A percentile compares a stretch with the other conserved stretches of the same genome.
phyloP scores from a whole-genome alignment of 805 yeast species.

The Zygotorulaspora sp. region DNA sequence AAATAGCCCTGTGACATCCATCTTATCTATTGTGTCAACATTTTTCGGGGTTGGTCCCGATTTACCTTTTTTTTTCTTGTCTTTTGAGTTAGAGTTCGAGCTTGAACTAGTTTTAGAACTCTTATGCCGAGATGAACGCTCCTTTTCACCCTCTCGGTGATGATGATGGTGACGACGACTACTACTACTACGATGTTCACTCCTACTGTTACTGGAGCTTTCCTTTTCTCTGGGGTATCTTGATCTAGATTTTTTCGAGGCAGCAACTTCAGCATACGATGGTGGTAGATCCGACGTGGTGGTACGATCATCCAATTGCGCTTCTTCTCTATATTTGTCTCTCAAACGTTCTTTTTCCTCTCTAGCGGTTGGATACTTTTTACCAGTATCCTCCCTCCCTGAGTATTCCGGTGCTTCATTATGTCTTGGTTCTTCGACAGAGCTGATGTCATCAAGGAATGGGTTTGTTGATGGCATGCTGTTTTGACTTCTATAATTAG shows the following conservation, averaged over 20 bases:
- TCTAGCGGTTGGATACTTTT: constrained; percentile 35
- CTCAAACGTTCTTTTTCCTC: constrained; percentile 34
- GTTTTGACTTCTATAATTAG: constrained; percentile 4
- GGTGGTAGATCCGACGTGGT: constrained; percentile 46
- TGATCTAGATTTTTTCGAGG: constrained; percentile 38
- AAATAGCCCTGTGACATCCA: constrained; percentile 92
- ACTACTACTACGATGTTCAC: constrained; percentile 9
- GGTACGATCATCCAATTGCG: constrained; percentile 16
- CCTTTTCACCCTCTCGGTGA: constrained; percentile 16
- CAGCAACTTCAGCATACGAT: constrained; percentile 66
- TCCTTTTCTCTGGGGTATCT: constrained; percentile 55
- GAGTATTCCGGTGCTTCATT: constrained; percentile 9
- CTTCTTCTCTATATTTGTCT: constrained; percentile 31
- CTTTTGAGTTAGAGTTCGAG: constrained; percentile 14
- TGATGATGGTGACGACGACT: constrained; percentile 18
- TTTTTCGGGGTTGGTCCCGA: constrained; percentile 54
- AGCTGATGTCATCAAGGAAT: constrained; percentile 30
- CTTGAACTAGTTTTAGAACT: constrained; percentile 14
- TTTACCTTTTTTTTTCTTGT: constrained; percentile 37
- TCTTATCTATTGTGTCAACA: constrained; percentile 88
- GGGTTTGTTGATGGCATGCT: constrained; percentile 31
- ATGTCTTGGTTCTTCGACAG: constrained; percentile 22
- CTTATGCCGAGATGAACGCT: constrained; percentile 33
- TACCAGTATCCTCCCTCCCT: constrained; percentile 10
- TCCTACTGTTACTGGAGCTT: constrained; percentile 9